Percentiles rank a stretch among this genome's conserved stretches.
phyloP scores from a whole-genome alignment of 75 land plant species.

The Cunninghamia lanceolata region DNA sequence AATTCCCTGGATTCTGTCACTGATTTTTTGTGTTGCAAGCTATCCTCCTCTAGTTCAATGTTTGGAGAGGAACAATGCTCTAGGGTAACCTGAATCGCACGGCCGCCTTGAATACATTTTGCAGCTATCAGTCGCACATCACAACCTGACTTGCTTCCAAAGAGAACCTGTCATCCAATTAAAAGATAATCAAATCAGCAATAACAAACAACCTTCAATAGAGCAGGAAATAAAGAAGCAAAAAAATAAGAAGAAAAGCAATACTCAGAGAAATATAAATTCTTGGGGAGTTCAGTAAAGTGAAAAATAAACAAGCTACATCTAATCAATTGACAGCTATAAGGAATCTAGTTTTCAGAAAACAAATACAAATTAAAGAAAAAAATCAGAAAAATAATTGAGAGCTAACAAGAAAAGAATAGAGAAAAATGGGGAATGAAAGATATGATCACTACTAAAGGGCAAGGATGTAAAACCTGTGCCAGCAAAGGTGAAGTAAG shows the following conservation, averaged over 20 bases:
- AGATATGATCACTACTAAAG: neutral
- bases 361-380: neutral
- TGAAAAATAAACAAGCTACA: neutral
- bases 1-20: neutral
- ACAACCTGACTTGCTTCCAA: slow-evolving; percentile 32
- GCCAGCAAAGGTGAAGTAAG: too few species aligned
- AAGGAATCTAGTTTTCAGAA: slow-evolving; percentile 1
- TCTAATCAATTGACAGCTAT: neutral
- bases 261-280: neutral
- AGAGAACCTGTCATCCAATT: slow-evolving; percentile 27
- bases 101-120: slow-evolving; percentile 30
- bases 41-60: neutral
- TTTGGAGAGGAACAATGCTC: slow-evolving; percentile 20
- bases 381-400: neutral
- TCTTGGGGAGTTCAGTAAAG: neutral
- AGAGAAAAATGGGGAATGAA: neutral
- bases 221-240: neutral
- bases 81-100: slow-evolving; percentile 31
- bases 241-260: neutral
- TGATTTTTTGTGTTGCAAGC: neutral
- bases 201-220: neutral
- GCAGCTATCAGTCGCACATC: slow-evolving; percentile 37
- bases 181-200: neutral
- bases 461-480: neutral
- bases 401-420: neutral